Evolutionary conservation across 768 basidiomycete genomes (phyloP).

Genomic region (Lactifluus piperatus): DNA sequence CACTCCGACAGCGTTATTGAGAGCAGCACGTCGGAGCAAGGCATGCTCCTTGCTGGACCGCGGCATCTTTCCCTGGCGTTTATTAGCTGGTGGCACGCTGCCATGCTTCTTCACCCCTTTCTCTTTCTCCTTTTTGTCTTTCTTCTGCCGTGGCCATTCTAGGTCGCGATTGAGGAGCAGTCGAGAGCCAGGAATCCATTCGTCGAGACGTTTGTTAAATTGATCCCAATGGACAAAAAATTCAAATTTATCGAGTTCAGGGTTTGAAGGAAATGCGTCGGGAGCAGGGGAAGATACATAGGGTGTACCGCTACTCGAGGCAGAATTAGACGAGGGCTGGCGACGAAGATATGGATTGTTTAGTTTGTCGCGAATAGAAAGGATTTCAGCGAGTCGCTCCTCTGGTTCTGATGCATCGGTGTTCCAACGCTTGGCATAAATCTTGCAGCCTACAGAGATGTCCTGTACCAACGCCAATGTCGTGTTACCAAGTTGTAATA

Average conservation of each 20-base stretch:
- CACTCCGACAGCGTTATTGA: conserved; percentile 25
- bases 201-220: conserved; percentile 98
- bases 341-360: conserved; percentile 49
- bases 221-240: conserved; percentile 99
- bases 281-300: conserved; percentile 26
- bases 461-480: conserved; percentile 44
- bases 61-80: conserved; percentile 22
- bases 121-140: conserved; percentile 42
- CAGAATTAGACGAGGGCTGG: conserved; percentile 27
- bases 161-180: conserved; percentile 79
- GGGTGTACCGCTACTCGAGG: conserved; percentile 22
- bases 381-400: conserved; percentile 90
- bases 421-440: conserved; percentile 79
- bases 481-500: conserved; percentile 11
- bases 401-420: conserved; percentile 61
- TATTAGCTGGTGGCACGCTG: conserved; percentile 6
- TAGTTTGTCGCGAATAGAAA: conserved; percentile 88
- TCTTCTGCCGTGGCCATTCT: conserved; percentile 95
- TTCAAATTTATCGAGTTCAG: conserved; percentile 71
- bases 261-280: conserved; percentile 37
- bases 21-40: conserved; percentile 31
- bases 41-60: conserved; percentile 20
- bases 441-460: conserved; percentile 89
- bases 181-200: conserved; percentile 88
- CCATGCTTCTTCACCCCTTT: conserved; percentile 50